These are phyloP conservation scores for Stephanocyclus meneghinianus DNA, from an alignment of 352 stramenopile species.

Conservation along the genomic window DNA sequence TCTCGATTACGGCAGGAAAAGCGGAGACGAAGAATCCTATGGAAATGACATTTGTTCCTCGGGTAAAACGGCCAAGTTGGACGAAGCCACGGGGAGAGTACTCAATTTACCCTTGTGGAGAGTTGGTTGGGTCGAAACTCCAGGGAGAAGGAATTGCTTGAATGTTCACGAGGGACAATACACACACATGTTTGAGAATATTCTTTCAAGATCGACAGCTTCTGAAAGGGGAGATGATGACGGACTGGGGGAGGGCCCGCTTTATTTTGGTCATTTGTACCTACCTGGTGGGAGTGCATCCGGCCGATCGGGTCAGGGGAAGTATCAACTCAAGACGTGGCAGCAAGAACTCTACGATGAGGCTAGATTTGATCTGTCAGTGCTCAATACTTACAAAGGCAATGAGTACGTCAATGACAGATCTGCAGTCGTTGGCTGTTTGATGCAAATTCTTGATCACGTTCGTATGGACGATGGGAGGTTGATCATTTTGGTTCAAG, in stretches of 20 bases:
- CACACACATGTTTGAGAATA: constrained; percentile 74
- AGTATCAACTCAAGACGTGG: constrained; percentile 57
- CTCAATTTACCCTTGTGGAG: constrained; percentile 68
- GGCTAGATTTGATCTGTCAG: constrained; percentile 30
- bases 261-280: constrained; percentile 75
- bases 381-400: constrained; percentile 5
- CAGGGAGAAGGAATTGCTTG: constrained; percentile 74
- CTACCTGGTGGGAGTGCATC: constrained; percentile 43
- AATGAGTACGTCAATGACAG: constrained; percentile 22
- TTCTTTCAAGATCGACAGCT: constrained; percentile 44
- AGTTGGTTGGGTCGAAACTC: constrained; percentile 71
- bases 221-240: not conserved
- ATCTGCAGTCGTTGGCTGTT: constrained; percentile 58
- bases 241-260: constrained; percentile 18
- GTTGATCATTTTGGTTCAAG: constrained; percentile 74
- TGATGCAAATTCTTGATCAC: constrained; percentile 76
- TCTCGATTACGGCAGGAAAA: not conserved
- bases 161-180: constrained; percentile 75
- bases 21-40: not conserved
- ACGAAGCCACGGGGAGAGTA: constrained; percentile 54
- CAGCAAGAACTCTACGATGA: constrained; percentile 42
- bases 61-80: constrained; percentile 19
- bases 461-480: constrained; percentile 66
- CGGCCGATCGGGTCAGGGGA: constrained; percentile 30
- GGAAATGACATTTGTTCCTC: not conserved